Base-by-base conservation (phyloP, 2,329 filamentous ascomycete genomes). In the Beauveria sp. region DNA sequence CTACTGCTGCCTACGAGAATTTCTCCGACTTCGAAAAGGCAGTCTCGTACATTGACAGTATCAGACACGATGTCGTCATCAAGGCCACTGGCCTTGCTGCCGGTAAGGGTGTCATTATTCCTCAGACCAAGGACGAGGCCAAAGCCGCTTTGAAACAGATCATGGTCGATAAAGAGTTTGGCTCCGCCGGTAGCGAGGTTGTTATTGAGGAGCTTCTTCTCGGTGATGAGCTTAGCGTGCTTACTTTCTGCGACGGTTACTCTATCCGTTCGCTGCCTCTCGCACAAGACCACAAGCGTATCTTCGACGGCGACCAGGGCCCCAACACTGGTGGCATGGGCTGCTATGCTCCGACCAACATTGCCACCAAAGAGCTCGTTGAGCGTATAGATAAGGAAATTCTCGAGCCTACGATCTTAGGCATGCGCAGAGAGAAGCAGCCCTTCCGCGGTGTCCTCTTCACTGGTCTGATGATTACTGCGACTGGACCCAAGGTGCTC, bases 241-340 rank as follows among this genome's bases (percentile, higher is more conserved):
- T 99, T 54, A 91, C 88, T 38, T 96, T 99, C 77, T 91, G 87
- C 70, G 95, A 99, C 71, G 95, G 95, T 57, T 88, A 89, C 71
- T 88, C 88, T 1, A 89, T 96, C 72, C 84, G 85, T 70, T 91
- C 89, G 9, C 80, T 98, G 10, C 93, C 93, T 5, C 88, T 95
- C 1, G 93, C 93, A 1, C 95, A 99, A 74, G 95, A 98, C 73
- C 95, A 99, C 80, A 98, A 99, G 82, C 86, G 92, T 64, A 92
- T 96, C 66, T 90, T 89, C 58, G 95, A 99, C 70, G 91, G 90
- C 60, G 93, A 98, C 71, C 82, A 85, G 55, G 95, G 95, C 1
- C 90, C 92, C 43, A 98, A 98, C 77, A 98, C 95, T 2, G 95
- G 93, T 63, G 95, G 95, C 46, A 98, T 98, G 95, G 95, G 95